Evolutionary conservation across 257 asterid genomes (phyloP).

Genomic region (Striga asiatica): DNA sequence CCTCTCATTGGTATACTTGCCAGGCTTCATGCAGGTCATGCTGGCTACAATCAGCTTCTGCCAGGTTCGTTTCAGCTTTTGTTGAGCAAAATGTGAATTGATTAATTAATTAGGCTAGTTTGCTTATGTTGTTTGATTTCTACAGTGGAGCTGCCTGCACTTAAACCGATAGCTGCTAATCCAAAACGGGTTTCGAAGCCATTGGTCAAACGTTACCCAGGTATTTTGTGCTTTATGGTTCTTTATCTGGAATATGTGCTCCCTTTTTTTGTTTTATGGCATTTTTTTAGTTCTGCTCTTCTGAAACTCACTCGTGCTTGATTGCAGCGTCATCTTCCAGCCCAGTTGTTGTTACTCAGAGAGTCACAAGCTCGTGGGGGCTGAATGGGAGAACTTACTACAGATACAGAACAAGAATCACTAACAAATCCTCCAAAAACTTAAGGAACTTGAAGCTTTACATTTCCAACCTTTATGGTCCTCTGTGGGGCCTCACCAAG

Average conservation of each 20-base stretch:
- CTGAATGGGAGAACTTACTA: conserved; percentile 55
- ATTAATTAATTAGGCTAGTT: not conserved
- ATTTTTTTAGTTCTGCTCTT: too few species aligned
- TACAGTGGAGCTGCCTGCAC: conserved; percentile 44
- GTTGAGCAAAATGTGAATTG: not conserved
- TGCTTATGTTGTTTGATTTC: not conserved
- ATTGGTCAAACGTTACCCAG: conserved; percentile 41
- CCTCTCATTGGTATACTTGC: conserved; percentile 82
- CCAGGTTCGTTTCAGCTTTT: conserved; percentile 35
- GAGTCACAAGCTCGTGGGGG: conserved; percentile 61
- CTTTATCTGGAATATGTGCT: too few species aligned
- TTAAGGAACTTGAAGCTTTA: conserved; percentile 58
- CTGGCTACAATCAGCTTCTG: conserved; percentile 77
- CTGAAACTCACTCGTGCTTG: not conserved
- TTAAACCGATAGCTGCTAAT: conserved; percentile 25
- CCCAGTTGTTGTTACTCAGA: conserved; percentile 39
- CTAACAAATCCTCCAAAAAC: conserved; percentile 71
- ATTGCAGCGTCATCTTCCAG: conserved; percentile 37
- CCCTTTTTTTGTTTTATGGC: too few species aligned
- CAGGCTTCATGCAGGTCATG: conserved; percentile 62
- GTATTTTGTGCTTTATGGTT: conserved; percentile 26
- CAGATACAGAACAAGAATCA: conserved; percentile 61
- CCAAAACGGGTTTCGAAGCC: conserved; percentile 38
- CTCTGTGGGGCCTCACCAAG: conserved; percentile 87
- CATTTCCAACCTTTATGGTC: conserved; percentile 70